These are phyloP conservation scores for Penicillium occitanis DNA, from an alignment of 2,329 filamentous ascomycete genomes.

Conservation along the genomic window DNA sequence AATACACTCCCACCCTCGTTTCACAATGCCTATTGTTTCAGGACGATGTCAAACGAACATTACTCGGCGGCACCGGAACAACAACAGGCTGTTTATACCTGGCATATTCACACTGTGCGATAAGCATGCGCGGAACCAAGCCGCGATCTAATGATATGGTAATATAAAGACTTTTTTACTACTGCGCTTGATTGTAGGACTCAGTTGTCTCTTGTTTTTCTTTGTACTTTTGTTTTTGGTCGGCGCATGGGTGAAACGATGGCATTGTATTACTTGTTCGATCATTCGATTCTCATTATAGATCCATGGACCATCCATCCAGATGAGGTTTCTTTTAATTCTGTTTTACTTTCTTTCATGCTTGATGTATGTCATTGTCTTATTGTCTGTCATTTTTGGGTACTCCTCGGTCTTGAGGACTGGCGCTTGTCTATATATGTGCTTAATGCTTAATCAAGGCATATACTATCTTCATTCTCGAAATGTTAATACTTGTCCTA, in stretches of 20 bases:
- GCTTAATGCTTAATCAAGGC: neutral
- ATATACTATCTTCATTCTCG: neutral
- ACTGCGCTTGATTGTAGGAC: neutral
- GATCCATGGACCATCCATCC: slow-evolving; percentile 14
- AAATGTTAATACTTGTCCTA: neutral
- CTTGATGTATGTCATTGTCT: neutral
- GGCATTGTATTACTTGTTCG: slow-evolving; percentile 21
- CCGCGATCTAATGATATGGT: slow-evolving; percentile 19
- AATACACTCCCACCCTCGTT: neutral
- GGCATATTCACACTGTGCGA: slow-evolving; percentile 5
- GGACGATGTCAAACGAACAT: neutral
- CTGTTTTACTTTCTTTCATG: neutral
- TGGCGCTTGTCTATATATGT: neutral
- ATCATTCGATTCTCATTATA: slow-evolving; percentile 27
- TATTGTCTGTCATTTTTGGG: neutral
- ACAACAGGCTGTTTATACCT: slow-evolving; percentile 15
- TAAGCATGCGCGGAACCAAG: slow-evolving; percentile 3
- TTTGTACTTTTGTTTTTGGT: slow-evolving; percentile 3
- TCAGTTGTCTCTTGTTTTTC: slow-evolving; percentile 9
- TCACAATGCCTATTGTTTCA: neutral
- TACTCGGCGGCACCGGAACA: neutral
- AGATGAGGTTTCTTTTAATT: neutral
- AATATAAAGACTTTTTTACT: slow-evolving; percentile 16
- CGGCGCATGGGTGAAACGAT: slow-evolving; percentile 21
- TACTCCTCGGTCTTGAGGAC: neutral